Evolutionary conservation across 495 filamentous ascomycete genomes (phyloP).

Genomic region (Aspergillus campestris): DNA sequence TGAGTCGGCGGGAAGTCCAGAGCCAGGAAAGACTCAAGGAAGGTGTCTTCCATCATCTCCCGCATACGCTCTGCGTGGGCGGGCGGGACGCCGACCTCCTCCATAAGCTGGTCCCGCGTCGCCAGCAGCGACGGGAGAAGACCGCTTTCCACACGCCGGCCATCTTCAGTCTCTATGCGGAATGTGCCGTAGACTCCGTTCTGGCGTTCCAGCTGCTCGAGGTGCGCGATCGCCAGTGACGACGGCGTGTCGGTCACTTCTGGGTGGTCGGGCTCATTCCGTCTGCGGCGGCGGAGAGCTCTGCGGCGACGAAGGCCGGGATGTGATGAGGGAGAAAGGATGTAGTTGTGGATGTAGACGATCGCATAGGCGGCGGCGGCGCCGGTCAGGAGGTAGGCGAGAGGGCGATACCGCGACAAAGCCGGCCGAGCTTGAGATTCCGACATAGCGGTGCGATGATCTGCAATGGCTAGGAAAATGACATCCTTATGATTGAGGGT

Average conservation of each 20-base stretch:
- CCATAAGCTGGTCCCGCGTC: slow-evolving; percentile 40
- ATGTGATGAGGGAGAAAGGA: slow-evolving; percentile 21
- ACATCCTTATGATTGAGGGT: slow-evolving; percentile 9
- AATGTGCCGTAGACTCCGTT: slow-evolving; percentile 43
- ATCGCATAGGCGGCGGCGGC: slow-evolving; percentile 42
- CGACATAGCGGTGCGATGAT: slow-evolving; percentile 25
- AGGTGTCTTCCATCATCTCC: slow-evolving; percentile 43
- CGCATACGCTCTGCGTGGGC: slow-evolving; percentile 40
- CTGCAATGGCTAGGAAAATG: slow-evolving; percentile 9
- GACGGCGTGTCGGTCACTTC: slow-evolving; percentile 26
- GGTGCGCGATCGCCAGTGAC: slow-evolving; percentile 33
- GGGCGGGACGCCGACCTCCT: slow-evolving; percentile 31
- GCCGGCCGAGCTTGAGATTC: slow-evolving; percentile 27
- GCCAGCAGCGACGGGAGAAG: slow-evolving; percentile 36
- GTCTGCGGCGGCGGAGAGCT: slow-evolving; percentile 34
- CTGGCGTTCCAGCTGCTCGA: slow-evolving; percentile 37
- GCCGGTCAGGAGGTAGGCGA: slow-evolving; percentile 41
- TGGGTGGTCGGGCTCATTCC: slow-evolving; percentile 20
- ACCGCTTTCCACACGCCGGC: slow-evolving; percentile 38
- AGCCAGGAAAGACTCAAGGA: slow-evolving; percentile 42
- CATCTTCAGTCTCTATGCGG: slow-evolving; percentile 41
- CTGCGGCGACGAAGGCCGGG: slow-evolving; percentile 38
- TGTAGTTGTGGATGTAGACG: slow-evolving; percentile 36
- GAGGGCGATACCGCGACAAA: slow-evolving; percentile 40
- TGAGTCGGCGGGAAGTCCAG: slow-evolving; percentile 37